Evolutionary conservation across 1,139 yeast genomes (phyloP).

Genomic region (Hansenula anomala): DNA sequence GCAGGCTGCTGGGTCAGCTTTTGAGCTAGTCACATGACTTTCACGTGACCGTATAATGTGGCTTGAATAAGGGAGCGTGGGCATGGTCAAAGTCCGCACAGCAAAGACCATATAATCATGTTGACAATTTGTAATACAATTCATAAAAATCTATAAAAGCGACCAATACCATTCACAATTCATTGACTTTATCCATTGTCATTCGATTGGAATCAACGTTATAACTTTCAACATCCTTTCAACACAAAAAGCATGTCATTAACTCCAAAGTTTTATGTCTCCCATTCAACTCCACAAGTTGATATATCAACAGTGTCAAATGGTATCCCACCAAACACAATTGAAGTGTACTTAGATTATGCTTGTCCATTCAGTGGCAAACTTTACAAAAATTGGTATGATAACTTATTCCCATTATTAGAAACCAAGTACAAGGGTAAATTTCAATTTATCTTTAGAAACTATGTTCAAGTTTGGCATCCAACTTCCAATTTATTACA

Average conservation of each 20-base stretch:
- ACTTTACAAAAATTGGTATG: slow-evolving; percentile 50
- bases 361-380: slow-evolving; percentile 73
- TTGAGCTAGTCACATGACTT: no score
- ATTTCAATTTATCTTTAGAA: slow-evolving; percentile 55
- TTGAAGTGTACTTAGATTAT: slow-evolving; percentile 70
- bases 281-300: slow-evolving; percentile 16
- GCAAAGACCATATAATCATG: no score
- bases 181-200: no score
- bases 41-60: no score
- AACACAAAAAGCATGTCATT: no score
- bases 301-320: slow-evolving; percentile 3
- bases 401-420: slow-evolving; percentile 49
- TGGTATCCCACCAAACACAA: slow-evolving; percentile 23
- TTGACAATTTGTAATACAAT: no score
- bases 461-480: slow-evolving; percentile 87
- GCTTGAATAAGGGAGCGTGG: no score
- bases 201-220: background rate
- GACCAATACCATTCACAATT: no score
- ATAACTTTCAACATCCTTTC: no score
- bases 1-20: no score
- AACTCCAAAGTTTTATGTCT: slow-evolving; percentile 19
- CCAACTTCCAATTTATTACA: slow-evolving; percentile 62
- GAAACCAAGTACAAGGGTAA: slow-evolving; percentile 42
- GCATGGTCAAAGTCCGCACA: no score
- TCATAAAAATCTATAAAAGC: no score